These are phyloP conservation scores for Xylaria polymorpha DNA, from an alignment of 2,329 filamentous ascomycete species.

Conservation along the genomic window DNA sequence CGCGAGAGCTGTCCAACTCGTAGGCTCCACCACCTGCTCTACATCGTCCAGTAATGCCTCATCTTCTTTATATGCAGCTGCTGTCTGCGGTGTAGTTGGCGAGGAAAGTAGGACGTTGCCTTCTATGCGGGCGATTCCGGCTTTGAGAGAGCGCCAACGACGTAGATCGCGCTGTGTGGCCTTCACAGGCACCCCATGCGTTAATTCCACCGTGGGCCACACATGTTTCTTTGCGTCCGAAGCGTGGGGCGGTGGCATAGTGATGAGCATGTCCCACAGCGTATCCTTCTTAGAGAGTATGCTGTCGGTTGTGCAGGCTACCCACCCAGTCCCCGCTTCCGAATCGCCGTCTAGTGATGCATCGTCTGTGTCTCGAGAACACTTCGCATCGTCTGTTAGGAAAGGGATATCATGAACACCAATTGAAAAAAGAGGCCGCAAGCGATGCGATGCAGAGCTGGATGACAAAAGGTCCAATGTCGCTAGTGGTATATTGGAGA, in stretches of 20 bases:
- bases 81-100: constrained; percentile 41
- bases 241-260: constrained; percentile 74
- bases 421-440: constrained; percentile 89
- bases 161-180: constrained; percentile 92
- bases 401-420: constrained; percentile 92
- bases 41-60: constrained; percentile 44
- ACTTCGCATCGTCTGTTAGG: constrained; percentile 71
- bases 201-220: constrained; percentile 81
- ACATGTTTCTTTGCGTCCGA: constrained; percentile 68
- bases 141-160: constrained; percentile 77
- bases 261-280: constrained; percentile 90
- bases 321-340: constrained; percentile 76
- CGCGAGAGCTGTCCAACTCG: constrained; percentile 78
- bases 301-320: constrained; percentile 95
- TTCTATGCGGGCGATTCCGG: constrained; percentile 67
- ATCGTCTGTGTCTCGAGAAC: constrained; percentile 52
- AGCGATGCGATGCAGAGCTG: constrained; percentile 70
- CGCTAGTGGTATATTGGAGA: constrained; percentile 86
- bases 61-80: constrained; percentile 34
- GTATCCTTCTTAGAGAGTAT: constrained; percentile 87
- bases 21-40: constrained; percentile 67
- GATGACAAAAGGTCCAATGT: constrained; percentile 76
- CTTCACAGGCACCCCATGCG: constrained; percentile 73
- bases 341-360: constrained; percentile 52
- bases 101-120: constrained; percentile 38